These are phyloP conservation scores for Chrysochromulina tobinii DNA, from an alignment of 78 protist species.

Conservation along the genomic window DNA sequence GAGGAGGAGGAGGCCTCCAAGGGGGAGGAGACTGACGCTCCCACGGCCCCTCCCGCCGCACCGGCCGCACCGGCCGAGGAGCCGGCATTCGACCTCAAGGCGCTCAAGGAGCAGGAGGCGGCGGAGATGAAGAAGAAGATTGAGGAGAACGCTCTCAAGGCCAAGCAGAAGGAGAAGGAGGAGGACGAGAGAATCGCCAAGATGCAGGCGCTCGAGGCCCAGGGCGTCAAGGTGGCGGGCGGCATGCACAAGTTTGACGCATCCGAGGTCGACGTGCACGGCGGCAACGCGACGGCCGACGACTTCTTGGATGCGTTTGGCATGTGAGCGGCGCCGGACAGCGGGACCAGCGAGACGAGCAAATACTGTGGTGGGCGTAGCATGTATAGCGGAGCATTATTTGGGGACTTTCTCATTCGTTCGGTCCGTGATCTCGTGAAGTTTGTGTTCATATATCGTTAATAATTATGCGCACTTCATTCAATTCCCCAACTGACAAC, in stretches of 20 bases:
- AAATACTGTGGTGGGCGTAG: too few relatives aligned
- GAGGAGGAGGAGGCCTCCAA: background rate
- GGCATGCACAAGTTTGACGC: conserved; percentile 8
- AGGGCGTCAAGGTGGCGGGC: background rate
- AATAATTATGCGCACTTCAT: too few relatives aligned
- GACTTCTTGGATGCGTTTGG: background rate
- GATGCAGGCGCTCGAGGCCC: background rate
- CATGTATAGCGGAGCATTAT: too few relatives aligned
- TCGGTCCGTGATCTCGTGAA: too few relatives aligned
- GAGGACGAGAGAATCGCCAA: background rate
- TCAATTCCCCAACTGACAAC: too few relatives aligned
- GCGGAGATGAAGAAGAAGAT: background rate
- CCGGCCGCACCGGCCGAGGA: too few relatives aligned
- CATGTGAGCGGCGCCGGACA: background rate
- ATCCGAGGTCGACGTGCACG: conserved; percentile 5
- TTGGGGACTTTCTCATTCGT: too few relatives aligned
- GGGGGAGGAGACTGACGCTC: background rate
- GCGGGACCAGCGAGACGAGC: background rate
- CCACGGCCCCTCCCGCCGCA: too few relatives aligned
- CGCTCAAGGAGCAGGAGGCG: background rate
- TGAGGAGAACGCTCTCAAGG: background rate
- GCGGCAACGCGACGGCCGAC: conserved; percentile 11
- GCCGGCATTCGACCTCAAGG: background rate
- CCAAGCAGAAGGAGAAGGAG: background rate
- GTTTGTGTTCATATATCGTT: too few relatives aligned